Base-by-base conservation (phyloP, 495 filamentous ascomycete genomes). In the Penicillium alfredii region DNA sequence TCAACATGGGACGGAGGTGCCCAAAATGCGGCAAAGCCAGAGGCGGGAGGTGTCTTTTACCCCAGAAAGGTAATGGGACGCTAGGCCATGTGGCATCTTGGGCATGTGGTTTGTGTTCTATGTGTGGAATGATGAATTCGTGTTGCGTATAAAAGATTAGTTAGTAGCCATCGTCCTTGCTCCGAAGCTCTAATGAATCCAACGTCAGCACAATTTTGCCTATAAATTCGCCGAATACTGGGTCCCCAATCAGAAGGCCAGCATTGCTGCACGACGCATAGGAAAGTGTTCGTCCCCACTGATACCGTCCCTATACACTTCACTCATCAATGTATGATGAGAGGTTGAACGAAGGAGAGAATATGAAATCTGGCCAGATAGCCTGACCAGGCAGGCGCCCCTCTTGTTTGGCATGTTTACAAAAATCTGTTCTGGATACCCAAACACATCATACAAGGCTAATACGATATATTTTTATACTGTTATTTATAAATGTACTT, bases 181-280 rank as follows among this genome's bases (percentile, higher is more conserved):
- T n/a, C n/a, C n/a, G n/a, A n/a, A n/a, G n/a, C n/a, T n/a, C n/a
- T n/a, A n/a, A n/a, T n/a, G 28, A 30, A 30, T 30, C 28, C 28
- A 30, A 30, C 28, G 28, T 30, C 28, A 30, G 28, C 28, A 30
- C 28, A 30, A 30, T 30, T 6, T 30, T 15, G 28, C 28, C 28
- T 30, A 5, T 30, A 15, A 13, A 9, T 30, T 15, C 28, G 17
- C 28, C 28, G 28, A 15, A 30, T 30, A 13, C 28, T 30, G 28
- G 28, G 28, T 30, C 28, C 4, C 28, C 12, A 13, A 30, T 30
- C 28, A 30, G 28, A 30, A 30, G 28, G 28, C 28, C n/a, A 30
- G 28, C 28, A 30, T 30, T 30, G 28, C 17, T 30, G 12, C 7
- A 30, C 28, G 28, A 30, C 14, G 28, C 28, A 30, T 30, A 30